Evolutionary conservation across 176 grass and related monocot genomes (phyloP).

Genomic region (Calamus simplicifolius): DNA sequence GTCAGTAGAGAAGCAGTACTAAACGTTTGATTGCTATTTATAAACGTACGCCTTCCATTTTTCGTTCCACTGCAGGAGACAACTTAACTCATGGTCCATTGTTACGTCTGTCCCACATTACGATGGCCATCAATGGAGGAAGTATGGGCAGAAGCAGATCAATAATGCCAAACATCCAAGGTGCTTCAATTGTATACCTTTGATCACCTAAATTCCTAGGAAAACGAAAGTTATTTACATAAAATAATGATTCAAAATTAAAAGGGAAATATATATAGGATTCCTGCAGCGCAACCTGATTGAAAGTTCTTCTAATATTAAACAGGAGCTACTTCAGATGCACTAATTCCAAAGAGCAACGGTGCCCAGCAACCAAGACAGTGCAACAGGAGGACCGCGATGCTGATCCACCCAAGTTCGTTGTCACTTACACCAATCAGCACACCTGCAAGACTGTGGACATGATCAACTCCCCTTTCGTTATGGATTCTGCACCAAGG

Average conservation of each 20-base stretch:
- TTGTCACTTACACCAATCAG: constrained; percentile 19
- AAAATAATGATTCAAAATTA: too few species aligned
- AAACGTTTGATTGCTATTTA: not conserved
- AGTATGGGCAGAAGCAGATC: constrained; percentile 52
- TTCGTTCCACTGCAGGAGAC: not conserved
- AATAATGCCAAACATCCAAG: constrained; percentile 27
- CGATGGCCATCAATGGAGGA: constrained; percentile 46
- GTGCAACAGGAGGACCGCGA: constrained; percentile 32
- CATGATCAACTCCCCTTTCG: not conserved
- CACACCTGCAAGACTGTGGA: constrained; percentile 24
- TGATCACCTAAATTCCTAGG: too few species aligned
- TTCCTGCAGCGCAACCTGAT: too few species aligned
- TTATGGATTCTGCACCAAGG: too few species aligned
- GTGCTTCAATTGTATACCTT: constrained; percentile 1
- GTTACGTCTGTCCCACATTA: constrained; percentile 29
- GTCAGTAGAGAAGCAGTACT: not conserved
- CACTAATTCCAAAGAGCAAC: constrained; percentile 29
- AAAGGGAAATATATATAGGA: too few species aligned
- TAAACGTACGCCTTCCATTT: not conserved
- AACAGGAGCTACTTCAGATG: constrained; percentile 61
- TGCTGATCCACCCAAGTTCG: constrained; percentile 6
- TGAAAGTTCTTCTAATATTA: too few species aligned
- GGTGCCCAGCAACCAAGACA: constrained; percentile 40
- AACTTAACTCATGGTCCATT: constrained; percentile 6
- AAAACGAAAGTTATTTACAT: too few species aligned